A percentile compares a stretch with the other conserved stretches of the same genome.
These are phyloP conservation scores for Sporothrix sp. DNA, from an alignment of 2,329 filamentous ascomycete genomes.

Conservation along the genomic window DNA sequence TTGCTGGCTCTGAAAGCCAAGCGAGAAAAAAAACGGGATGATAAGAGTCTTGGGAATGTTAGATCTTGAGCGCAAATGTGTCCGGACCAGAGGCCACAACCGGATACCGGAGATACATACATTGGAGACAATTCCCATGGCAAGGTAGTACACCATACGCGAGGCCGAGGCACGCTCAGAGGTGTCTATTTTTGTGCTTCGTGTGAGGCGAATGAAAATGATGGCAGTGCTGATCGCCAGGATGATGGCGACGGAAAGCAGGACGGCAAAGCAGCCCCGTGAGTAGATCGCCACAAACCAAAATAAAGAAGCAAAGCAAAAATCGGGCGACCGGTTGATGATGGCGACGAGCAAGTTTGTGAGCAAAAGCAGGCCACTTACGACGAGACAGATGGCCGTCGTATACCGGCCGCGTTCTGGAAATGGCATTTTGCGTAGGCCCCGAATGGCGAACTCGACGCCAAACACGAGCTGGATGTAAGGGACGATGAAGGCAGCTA, in stretches of 20 bases:
- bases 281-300: conserved; percentile 57
- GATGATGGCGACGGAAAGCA: conserved; percentile 40
- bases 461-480: conserved; percentile 58
- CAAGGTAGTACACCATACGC: conserved; percentile 59
- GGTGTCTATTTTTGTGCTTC: conserved; percentile 43
- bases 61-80: too few species aligned
- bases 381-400: conserved; percentile 44
- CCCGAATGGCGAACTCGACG: conserved; percentile 49
- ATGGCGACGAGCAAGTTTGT: conserved; percentile 50
- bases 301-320: conserved; percentile 58
- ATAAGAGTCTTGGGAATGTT: conserved; percentile 38
- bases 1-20: conserved; percentile 35
- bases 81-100: too few species aligned
- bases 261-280: conserved; percentile 44
- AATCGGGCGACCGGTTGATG: conserved; percentile 43
- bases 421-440: conserved; percentile 46
- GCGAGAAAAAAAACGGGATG: conserved; percentile 53
- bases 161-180: conserved; percentile 55
- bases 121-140: conserved; percentile 45
- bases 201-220: conserved; percentile 49
- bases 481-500: conserved; percentile 57
- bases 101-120: too few species aligned
- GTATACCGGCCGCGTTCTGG: conserved; percentile 50
- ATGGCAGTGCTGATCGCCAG: conserved; percentile 41
- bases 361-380: conserved; percentile 42